Evolutionary conservation across 306 rosid genomes (phyloP).

Genomic region (Dryas octopetala): DNA sequence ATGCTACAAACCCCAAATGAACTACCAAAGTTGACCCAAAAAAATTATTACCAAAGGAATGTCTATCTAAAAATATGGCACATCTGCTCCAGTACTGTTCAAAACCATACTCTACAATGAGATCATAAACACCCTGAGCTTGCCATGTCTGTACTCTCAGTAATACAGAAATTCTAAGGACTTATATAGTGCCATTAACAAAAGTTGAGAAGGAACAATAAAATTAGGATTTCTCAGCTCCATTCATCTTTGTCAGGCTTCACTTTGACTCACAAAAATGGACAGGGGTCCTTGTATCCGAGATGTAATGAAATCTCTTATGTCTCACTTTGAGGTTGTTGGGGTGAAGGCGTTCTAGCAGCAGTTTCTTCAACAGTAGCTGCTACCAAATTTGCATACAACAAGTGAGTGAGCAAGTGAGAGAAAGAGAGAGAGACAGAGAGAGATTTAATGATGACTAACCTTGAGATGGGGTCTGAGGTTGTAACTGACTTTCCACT

Average conservation of each 20-base stretch:
- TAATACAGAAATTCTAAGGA: conserved; percentile 7
- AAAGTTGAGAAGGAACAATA: not conserved
- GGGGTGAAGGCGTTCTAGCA: conserved; percentile 30
- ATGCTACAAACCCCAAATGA: not conserved
- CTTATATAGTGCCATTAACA: not conserved
- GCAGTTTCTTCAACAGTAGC: conserved; percentile 47
- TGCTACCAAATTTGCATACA: conserved; percentile 19
- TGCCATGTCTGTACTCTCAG: not conserved
- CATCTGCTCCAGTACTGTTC: not conserved
- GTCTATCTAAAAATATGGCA: not conserved
- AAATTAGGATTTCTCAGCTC: conserved; percentile 10
- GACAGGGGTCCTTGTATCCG: not conserved
- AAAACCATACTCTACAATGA: not conserved
- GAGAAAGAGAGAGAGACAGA: not conserved
- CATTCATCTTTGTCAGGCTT: not conserved
- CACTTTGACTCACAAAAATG: not conserved
- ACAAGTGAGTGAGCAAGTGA: not conserved
- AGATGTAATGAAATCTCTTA: not conserved
- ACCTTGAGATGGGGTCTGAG: conserved; percentile 56
- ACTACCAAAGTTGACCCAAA: too few relatives aligned
- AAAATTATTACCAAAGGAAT: too few relatives aligned
- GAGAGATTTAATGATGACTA: conserved; percentile 24
- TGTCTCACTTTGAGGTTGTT: conserved; percentile 44
- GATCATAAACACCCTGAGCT: not conserved
- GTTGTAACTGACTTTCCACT: conserved; percentile 38